A percentile compares a stretch with the other conserved stretches of the same genome.
Evolutionary conservation across 441 rosid species (phyloP).

Genomic region (Lepidium campestre): DNA sequence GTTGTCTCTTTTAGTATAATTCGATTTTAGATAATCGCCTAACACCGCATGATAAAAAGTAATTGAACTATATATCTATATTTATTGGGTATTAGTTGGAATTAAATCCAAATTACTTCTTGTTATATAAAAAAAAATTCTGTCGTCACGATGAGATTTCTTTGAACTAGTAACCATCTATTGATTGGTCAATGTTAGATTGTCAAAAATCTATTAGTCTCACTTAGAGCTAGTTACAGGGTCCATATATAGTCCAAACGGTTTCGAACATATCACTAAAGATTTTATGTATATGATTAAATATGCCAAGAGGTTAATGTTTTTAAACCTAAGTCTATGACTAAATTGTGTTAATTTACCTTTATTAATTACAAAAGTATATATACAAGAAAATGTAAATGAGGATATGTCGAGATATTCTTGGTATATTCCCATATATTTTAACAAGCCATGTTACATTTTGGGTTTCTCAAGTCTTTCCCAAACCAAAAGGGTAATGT

Average conservation of each 20-base stretch:
- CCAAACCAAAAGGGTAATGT: neutral
- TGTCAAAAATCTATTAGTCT: neutral
- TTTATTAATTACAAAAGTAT: neutral
- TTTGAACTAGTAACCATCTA: no score
- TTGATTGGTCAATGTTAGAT: neutral
- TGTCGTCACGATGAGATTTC: neutral
- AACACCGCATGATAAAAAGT: no score
- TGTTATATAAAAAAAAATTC: neutral
- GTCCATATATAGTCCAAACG: neutral
- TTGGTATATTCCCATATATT: neutral
- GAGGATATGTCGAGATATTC: neutral
- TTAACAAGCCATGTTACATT: neutral
- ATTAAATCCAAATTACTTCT: neutral
- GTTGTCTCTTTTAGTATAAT: neutral
- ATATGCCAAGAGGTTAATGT: neutral
- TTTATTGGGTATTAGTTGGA: neutral
- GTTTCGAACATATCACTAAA: neutral
- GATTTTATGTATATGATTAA: neutral
- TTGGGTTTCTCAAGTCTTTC: neutral
- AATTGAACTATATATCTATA: neutral
- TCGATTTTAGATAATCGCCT: no score
- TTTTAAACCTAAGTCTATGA: neutral
- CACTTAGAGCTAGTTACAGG: neutral
- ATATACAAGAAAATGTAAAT: neutral
- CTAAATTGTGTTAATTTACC: neutral